Conservation (phyloP, 768 basidiomycete species). For the Phanerochaete sordida region DNA sequence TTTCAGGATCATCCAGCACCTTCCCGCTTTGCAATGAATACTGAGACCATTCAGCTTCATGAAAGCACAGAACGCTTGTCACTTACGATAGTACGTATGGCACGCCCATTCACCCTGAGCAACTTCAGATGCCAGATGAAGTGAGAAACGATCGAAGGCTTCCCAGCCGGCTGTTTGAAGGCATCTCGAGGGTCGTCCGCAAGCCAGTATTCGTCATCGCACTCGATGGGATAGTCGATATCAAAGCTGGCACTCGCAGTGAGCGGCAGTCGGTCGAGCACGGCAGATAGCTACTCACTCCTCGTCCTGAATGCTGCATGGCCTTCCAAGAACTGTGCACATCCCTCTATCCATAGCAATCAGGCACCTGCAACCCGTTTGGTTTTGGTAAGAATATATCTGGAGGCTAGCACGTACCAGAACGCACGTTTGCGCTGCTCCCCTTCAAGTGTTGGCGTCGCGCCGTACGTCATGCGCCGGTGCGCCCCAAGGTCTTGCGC, state of each 20-base stretch:
- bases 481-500: slow-evolving; percentile 72
- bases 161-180: slow-evolving; percentile 61
- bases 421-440: slow-evolving; percentile 80
- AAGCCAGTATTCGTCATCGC: slow-evolving; percentile 26
- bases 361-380: slow-evolving; percentile 37
- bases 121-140: slow-evolving; percentile 62
- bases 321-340: slow-evolving; percentile 56
- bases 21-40: slow-evolving; percentile 46
- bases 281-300: slow-evolving; percentile 40
- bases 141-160: slow-evolving; percentile 49
- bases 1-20: slow-evolving; percentile 28
- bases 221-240: slow-evolving; percentile 67
- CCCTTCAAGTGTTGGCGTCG: slow-evolving; percentile 45
- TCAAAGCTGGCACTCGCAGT: slow-evolving; percentile 48
- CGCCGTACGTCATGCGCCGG: slow-evolving; percentile 52
- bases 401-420: slow-evolving; percentile 55
- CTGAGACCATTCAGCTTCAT: slow-evolving; percentile 13
- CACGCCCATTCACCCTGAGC: slow-evolving; percentile 60
- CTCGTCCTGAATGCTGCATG: slow-evolving; percentile 67
- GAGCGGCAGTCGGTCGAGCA: not conserved
- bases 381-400: too few species aligned
- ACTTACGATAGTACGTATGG: slow-evolving; percentile 59
- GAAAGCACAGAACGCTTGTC: not conserved
- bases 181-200: slow-evolving; percentile 34
- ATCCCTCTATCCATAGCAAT: slow-evolving; percentile 40